Base-by-base conservation (phyloP, 192 early-diverging fungal genomes). In the Spizellomyces punctatus region DNA sequence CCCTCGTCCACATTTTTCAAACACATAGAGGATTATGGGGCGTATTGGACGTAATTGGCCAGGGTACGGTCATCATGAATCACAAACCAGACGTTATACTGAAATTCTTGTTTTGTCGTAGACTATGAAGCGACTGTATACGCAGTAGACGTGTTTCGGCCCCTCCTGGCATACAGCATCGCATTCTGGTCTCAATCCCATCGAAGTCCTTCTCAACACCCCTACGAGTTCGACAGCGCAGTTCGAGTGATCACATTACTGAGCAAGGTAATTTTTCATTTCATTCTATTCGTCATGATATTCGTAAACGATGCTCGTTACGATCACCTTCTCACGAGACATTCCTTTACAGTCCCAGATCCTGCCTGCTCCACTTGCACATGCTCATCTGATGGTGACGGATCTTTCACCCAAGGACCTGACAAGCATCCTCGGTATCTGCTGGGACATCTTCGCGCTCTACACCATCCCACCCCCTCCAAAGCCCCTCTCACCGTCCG, bases 371-470 rank as follows among this genome's bases (percentile, higher is more conserved):
- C 54, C 54, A 22, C 22, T 56, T 7, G n/a, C 5, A 56, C 22
- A 56, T 56, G n/a, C 7, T 56, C 54, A 22, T 19, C 54, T 56
- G n/a, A n/a, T 56, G 22, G 54, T 56, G n/a, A n/a, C 7, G 54
- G n/a, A 22, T 7, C n/a, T 56, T 56, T 22, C 54, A 19, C n/a
- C n/a, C 4, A n/a, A n/a, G 4, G 54, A 56, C 22, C n/a, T 56
- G n/a, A 19, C 54, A 7, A n/a, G n/a, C 54, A 56, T 56, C 22
- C 54, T 56, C 54, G 22, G n/a, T n/a, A n/a, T 19, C n/a, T 56
- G 54, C 54, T 56, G 54, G 54, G 54, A 56, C 54, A 56, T 56
- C 6, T 22, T 56, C n/a, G 22, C n/a, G n/a, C 54, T 56, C 54
- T 5, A 56, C 22, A 5, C n/a, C 22, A 22, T 6, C n/a, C n/a